Conservation (phyloP, 1,139 yeast genomes). For the Candida anutae region DNA sequence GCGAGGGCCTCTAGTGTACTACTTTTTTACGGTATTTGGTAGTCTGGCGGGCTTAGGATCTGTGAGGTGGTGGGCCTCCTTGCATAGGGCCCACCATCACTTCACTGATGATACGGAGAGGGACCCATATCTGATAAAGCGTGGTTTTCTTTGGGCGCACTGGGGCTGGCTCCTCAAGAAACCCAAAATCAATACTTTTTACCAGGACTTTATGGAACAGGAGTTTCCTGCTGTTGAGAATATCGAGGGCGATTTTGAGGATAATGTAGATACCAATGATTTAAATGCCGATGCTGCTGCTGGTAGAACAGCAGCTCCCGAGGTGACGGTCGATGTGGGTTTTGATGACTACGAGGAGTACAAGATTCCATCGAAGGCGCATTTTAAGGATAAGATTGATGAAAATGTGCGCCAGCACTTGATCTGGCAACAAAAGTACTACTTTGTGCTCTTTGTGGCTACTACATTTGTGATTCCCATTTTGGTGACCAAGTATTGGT, state of each 20-base stretch:
- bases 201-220: slow-evolving; percentile 29
- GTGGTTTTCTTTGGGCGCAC: slow-evolving; percentile 54
- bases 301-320: neutral
- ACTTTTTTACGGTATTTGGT: slow-evolving; percentile 45
- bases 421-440: slow-evolving; percentile 52
- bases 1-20: slow-evolving; percentile 25
- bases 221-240: slow-evolving; percentile 26
- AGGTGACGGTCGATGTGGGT: neutral
- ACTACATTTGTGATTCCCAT: slow-evolving; percentile 47
- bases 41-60: slow-evolving; percentile 58
- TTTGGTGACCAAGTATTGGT: slow-evolving; percentile 28
- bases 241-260: neutral
- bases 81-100: slow-evolving; percentile 66
- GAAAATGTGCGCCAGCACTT: slow-evolving; percentile 14
- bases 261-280: neutral
- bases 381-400: too few species aligned
- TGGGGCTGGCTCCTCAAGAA: slow-evolving; percentile 56
- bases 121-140: slow-evolving; percentile 59
- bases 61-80: slow-evolving; percentile 53
- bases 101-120: slow-evolving; percentile 55
- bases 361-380: too few species aligned
- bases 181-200: slow-evolving; percentile 35
- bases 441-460: slow-evolving; percentile 32
- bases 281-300: too few species aligned
- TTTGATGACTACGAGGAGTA: slow-evolving; percentile 1